Evolutionary conservation across 306 rosid species (phyloP).

Genomic region (Adenanthera pavonina): DNA sequence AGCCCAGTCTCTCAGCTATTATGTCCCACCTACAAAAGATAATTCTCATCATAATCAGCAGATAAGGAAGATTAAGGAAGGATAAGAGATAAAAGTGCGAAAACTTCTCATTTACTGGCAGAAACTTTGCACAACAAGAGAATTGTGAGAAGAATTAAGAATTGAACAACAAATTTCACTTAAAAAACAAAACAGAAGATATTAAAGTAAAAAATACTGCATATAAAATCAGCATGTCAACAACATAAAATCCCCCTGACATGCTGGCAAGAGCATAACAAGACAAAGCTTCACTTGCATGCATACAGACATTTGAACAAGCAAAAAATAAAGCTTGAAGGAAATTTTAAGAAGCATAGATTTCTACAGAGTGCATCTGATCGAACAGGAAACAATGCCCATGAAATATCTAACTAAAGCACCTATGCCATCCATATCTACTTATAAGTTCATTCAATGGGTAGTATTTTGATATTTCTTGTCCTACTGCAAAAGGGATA

Average conservation of each 20-base stretch:
- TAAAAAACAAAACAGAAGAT: neutral
- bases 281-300: neutral
- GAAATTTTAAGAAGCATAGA: conserved; percentile 2
- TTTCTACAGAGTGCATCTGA: neutral
- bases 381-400: conserved; percentile 1
- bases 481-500: conserved; percentile 5
- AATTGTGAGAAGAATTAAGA: neutral
- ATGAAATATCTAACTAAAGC: conserved; percentile 6
- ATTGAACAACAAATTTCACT: neutral
- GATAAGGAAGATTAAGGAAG: conserved; percentile 18
- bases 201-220: neutral
- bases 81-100: neutral
- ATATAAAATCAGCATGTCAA: neutral
- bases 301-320: neutral
- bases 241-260: neutral
- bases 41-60: conserved; percentile 5
- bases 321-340: neutral
- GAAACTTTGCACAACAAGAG: neutral
- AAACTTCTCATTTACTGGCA: neutral
- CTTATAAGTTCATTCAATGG: conserved; percentile 5
- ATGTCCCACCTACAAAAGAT: conserved; percentile 85
- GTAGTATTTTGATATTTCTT: conserved; percentile 11
- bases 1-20: conserved; percentile 94
- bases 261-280: neutral
- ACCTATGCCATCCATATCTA: conserved; percentile 29